phyloP scores from a whole-genome alignment of 257 asterid species.

The Petunia axillaris region DNA sequence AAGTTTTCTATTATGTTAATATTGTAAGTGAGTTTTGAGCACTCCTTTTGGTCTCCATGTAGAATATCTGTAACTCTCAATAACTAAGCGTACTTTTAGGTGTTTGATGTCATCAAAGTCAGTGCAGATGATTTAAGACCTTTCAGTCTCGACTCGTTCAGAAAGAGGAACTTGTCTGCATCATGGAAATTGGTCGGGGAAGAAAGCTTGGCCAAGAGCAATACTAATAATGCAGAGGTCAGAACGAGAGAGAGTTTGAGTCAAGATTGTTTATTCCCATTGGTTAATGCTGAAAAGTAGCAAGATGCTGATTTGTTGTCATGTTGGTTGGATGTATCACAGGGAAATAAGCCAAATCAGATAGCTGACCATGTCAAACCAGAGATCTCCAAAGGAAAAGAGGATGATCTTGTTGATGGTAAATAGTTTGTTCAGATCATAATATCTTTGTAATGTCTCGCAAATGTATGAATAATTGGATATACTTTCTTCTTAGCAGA shows the following conservation, averaged over 20 bases:
- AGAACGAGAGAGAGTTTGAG: constrained; percentile 30
- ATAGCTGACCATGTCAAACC: constrained; percentile 42
- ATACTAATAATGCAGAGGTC: constrained; percentile 57
- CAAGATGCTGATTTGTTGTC: constrained; percentile 37
- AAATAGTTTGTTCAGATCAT: constrained; percentile 28
- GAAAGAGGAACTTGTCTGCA: constrained; percentile 64
- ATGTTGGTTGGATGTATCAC: constrained; percentile 27
- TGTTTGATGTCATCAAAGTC: constrained; percentile 66
- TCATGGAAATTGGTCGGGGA: constrained; percentile 62
- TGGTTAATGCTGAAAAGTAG: neutral
- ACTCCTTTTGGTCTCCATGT: neutral
- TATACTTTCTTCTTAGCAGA: constrained; percentile 47
- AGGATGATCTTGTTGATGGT: constrained; percentile 55
- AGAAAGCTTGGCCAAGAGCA: constrained; percentile 39
- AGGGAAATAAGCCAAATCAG: constrained; percentile 45
- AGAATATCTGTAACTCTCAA: neutral
- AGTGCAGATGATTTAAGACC: constrained; percentile 73
- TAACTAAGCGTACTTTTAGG: constrained; percentile 44
- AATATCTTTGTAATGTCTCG: constrained; percentile 24
- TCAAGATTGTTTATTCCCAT: constrained; percentile 13
- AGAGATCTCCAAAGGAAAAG: constrained; percentile 50
- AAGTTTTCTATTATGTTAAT: constrained; percentile 31
- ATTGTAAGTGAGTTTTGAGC: neutral
- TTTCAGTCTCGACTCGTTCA: constrained; percentile 60
- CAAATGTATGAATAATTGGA: constrained; percentile 12